phyloP scores from a whole-genome alignment of 2,329 filamentous ascomycete genomes.

The Sporothrix brunneoviolacea region DNA sequence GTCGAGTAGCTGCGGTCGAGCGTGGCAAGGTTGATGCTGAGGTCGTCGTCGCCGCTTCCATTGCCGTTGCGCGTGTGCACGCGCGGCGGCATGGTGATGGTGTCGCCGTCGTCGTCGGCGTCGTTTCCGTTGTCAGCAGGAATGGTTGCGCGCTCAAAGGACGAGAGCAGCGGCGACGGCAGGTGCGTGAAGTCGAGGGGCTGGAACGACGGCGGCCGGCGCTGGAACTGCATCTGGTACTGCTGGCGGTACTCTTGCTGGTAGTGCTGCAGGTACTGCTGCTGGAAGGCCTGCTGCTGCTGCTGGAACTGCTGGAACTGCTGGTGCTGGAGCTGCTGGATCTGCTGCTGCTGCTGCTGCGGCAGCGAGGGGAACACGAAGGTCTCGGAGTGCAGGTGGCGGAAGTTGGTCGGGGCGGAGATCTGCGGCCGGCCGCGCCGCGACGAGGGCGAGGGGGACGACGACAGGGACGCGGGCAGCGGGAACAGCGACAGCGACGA shows the following conservation, averaged over 20 bases:
- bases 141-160: slow-evolving; percentile 36
- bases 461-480: slow-evolving; percentile 19
- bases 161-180: slow-evolving; percentile 47
- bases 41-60: slow-evolving; percentile 28
- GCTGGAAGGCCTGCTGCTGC: slow-evolving; percentile 4
- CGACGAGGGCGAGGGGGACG: slow-evolving; percentile 27
- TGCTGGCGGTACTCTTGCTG: slow-evolving; percentile 10
- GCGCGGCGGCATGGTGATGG: slow-evolving; percentile 32
- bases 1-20: slow-evolving; percentile 41
- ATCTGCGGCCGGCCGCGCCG: slow-evolving; percentile 46
- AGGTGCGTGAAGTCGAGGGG: slow-evolving; percentile 49
- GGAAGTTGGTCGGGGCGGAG: slow-evolving; percentile 53
- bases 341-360: background rate
- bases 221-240: slow-evolving; percentile 19
- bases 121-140: background rate
- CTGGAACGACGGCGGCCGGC: slow-evolving; percentile 37
- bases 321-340: background rate
- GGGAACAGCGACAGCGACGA: slow-evolving; percentile 25
- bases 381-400: slow-evolving; percentile 43
- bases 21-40: slow-evolving; percentile 23
- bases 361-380: slow-evolving; percentile 14
- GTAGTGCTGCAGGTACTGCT: slow-evolving; percentile 7
- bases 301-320: background rate
- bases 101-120: background rate
- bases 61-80: slow-evolving; percentile 28